Evolutionary conservation across 164 flowering plant genomes (phyloP).

Genomic region (Chloranthus sessilifolius): DNA sequence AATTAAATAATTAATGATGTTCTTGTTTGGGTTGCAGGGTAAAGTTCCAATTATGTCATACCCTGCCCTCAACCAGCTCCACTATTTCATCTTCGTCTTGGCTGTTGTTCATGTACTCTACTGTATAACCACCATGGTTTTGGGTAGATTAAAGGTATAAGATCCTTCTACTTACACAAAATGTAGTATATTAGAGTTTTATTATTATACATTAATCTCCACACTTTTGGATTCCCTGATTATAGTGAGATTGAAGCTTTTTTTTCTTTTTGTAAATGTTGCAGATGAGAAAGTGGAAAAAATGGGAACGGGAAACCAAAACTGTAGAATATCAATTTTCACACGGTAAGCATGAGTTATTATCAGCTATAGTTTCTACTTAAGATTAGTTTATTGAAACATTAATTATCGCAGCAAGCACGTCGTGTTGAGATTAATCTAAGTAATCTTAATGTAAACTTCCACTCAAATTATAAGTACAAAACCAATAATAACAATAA

Average conservation of each 20-base stretch:
- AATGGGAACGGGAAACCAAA: slow-evolving; percentile 62
- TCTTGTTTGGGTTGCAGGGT: slow-evolving; percentile 26
- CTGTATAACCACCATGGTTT: slow-evolving; percentile 37
- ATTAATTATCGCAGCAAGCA: background rate
- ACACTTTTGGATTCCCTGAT: background rate
- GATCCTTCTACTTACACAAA: background rate
- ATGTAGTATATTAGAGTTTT: background rate
- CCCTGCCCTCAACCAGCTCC: slow-evolving; percentile 38
- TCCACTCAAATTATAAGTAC: background rate
- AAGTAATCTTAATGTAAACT: background rate
- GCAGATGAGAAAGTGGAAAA: slow-evolving; percentile 66
- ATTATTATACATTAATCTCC: background rate
- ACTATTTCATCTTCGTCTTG: slow-evolving; percentile 45
- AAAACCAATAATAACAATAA: background rate
- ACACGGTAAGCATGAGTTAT: slow-evolving; percentile 30
- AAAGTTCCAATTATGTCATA: slow-evolving; percentile 36
- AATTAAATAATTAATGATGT: background rate
- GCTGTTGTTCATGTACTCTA: slow-evolving; percentile 42
- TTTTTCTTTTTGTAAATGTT: background rate
- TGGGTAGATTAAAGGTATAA: slow-evolving; percentile 52
- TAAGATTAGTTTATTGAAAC: background rate
- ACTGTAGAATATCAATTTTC: slow-evolving; percentile 52
- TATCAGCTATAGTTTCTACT: background rate
- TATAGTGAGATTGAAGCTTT: background rate
- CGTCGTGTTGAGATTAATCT: background rate